Conservation (phyloP, 495 filamentous ascomycete genomes). For the Lophiostoma macrostomum region DNA sequence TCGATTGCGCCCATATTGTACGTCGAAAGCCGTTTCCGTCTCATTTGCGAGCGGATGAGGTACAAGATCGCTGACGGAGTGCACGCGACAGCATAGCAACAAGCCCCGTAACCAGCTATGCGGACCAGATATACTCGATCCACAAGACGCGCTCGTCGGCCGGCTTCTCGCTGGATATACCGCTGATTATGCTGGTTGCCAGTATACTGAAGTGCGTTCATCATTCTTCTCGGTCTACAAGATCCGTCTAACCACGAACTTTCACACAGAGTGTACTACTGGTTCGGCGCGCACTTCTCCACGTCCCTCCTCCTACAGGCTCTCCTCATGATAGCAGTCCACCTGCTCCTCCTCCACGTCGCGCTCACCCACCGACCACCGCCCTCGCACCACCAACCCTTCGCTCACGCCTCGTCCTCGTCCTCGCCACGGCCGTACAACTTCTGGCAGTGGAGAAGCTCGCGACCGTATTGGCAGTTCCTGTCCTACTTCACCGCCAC, state of each 20-base stretch:
- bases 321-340: slow-evolving; percentile 79
- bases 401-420: slow-evolving; percentile 51
- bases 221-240: slow-evolving; percentile 3
- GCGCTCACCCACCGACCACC: slow-evolving; percentile 84
- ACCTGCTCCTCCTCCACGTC: slow-evolving; percentile 80
- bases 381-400: slow-evolving; percentile 33
- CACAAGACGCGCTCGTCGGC: slow-evolving; percentile 74
- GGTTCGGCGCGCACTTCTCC: slow-evolving; percentile 84
- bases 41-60: background rate
- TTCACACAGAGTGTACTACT: slow-evolving; percentile 76
- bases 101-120: slow-evolving; percentile 82
- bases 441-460: slow-evolving; percentile 90
- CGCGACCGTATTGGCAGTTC: slow-evolving; percentile 91
- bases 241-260: slow-evolving; percentile 4
- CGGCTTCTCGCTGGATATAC: slow-evolving; percentile 88
- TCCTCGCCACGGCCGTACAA: slow-evolving; percentile 64
- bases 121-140: slow-evolving; percentile 89
- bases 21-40: slow-evolving; percentile 1
- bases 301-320: slow-evolving; percentile 78
- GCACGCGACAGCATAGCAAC: slow-evolving; percentile 55
- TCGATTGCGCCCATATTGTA: slow-evolving; percentile 43
- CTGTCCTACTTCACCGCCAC: slow-evolving; percentile 65
- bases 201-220: slow-evolving; percentile 76
- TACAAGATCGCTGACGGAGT: background rate
- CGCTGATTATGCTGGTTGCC: slow-evolving; percentile 94